Evolutionary conservation across 1,139 yeast species (phyloP).

Genomic region (Lizanozyma gosingica): DNA sequence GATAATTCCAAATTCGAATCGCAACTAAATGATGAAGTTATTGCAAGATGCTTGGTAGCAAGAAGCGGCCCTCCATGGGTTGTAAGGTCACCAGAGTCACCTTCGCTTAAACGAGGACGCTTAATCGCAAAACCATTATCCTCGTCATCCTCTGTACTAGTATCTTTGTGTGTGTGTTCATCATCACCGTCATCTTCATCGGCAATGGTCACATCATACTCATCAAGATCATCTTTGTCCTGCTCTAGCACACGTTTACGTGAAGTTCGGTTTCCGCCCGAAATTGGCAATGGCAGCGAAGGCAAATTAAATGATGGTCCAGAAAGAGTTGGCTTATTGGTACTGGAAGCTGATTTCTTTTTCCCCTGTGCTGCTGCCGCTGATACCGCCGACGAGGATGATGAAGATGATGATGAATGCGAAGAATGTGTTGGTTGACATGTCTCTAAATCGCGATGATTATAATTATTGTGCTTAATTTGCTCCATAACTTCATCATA

Average conservation of each 20-base stretch:
- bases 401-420: slow-evolving; percentile 3
- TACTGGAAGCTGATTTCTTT: neutral
- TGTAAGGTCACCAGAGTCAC: neutral
- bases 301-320: neutral
- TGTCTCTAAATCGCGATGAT: slow-evolving; percentile 6
- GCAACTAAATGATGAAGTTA: slow-evolving; percentile 57
- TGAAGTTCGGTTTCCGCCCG: neutral
- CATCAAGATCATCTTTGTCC: slow-evolving; percentile 1
- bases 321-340: neutral
- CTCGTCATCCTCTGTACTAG: slow-evolving; percentile 3
- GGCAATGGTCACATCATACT: slow-evolving; percentile 3
- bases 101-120: neutral
- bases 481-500: slow-evolving; percentile 41
- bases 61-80: slow-evolving; percentile 33
- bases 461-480: slow-evolving; percentile 12
- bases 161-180: slow-evolving; percentile 3
- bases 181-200: neutral
- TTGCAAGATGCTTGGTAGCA: slow-evolving; percentile 37
- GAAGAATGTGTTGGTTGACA: slow-evolving; percentile 2
- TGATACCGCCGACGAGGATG: neutral
- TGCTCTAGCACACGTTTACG: neutral
- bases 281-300: neutral
- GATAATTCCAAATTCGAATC: slow-evolving; percentile 55
- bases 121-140: slow-evolving; percentile 3
- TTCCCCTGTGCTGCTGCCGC: neutral